Base-by-base conservation (phyloP, 257 asterid species). In the Capsicum baccatum region DNA sequence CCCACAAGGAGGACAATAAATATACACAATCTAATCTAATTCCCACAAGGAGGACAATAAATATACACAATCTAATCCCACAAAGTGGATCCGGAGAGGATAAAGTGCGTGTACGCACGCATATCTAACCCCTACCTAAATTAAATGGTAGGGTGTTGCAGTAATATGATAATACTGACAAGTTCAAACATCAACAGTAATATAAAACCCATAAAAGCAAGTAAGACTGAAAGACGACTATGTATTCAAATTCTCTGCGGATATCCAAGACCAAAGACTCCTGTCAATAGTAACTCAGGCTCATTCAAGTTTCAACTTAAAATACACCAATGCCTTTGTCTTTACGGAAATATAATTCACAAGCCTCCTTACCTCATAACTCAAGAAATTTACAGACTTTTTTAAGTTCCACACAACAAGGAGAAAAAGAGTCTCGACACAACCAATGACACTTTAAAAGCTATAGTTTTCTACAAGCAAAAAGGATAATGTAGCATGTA, bases 331-430 rank as follows among this genome's bases (percentile, higher is more conserved):
- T 48, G 59, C 35, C 69, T 58, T 33, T 26, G 68, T 71, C 54
- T 81, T 81, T 21, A 26, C 58, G 12, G 63, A n/a, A 80, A 16
- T 62, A 79, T 48, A 81, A 82, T 68, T 82, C 64, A 59, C 73
- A 82, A 58, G 73, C 84, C 47, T 54, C 62, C 57, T 48, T 39
- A 67, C 52, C 86, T 57, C 37, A 82, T 55, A 19, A 48, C 56
- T 79, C 37, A 39, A 39, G 62, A 74, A 68, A 84, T 60, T 80
- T 87, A 87, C 85, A 83, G 58, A 19, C 79, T 60, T 62, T 60
- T 69, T 69, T 35, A 74, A 76, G 59, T 83, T 44, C 64, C 50
- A 78, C 64, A 78, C 82, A 26, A 8, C 64, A 54, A 9, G 44
- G 7, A 35, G 54, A 54, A 15, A 58, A 19, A 44, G 37, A 44